A percentile compares a stretch with the other conserved stretches of the same genome.
Evolutionary conservation across 306 rosid genomes (phyloP).

Genomic region (Castanea crenata): DNA sequence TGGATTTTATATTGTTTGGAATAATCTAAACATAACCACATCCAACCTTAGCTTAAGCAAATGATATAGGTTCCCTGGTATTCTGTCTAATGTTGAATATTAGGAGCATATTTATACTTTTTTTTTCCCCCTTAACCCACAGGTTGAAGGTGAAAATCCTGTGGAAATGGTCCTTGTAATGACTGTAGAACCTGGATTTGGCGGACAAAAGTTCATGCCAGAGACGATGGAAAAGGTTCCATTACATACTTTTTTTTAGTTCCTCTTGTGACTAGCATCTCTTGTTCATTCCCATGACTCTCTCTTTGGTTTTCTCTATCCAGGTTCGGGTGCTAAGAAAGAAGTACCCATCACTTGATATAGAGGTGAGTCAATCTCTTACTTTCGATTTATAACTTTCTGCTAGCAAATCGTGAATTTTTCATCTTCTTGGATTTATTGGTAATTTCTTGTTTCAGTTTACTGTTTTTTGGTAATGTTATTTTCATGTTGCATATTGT

Average conservation of each 20-base stretch:
- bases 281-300: conserved; percentile 2
- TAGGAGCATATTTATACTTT: neutral
- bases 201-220: conserved; percentile 94
- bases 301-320: conserved; percentile 4
- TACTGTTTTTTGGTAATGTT: neutral
- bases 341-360: conserved; percentile 89
- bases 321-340: conserved; percentile 79
- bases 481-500: neutral
- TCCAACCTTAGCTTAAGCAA: neutral
- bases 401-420: conserved; percentile 1
- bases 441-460: neutral
- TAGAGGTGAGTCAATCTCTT: conserved; percentile 56
- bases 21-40: neutral
- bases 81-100: neutral
- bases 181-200: conserved; percentile 99
- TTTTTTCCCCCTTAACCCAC: conserved; percentile 11
- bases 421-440: conserved; percentile 12
- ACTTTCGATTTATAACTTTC: conserved; percentile 12
- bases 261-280: conserved; percentile 15
- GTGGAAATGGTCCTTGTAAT: conserved; percentile 98
- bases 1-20: neutral
- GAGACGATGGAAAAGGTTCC: conserved; percentile 87
- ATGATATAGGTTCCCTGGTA: neutral
- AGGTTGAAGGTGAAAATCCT: conserved; percentile 84
- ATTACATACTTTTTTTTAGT: neutral